A percentile compares a stretch with the other conserved stretches of the same genome.
Evolutionary conservation across 306 rosid genomes (phyloP).

Genomic region (Cicer chorassanicum): DNA sequence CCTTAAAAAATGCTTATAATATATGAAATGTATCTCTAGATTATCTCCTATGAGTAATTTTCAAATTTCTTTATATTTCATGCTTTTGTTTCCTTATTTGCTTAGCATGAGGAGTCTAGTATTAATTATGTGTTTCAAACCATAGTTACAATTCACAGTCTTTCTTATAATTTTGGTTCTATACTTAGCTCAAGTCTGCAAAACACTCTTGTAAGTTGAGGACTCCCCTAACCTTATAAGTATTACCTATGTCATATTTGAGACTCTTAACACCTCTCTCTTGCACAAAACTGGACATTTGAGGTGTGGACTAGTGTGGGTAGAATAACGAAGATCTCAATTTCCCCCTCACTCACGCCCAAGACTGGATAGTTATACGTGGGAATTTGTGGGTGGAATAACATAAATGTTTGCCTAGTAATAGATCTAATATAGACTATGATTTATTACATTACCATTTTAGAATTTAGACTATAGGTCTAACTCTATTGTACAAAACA

Average conservation of each 20-base stretch:
- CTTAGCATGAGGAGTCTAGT: neutral
- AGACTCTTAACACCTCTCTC: neutral
- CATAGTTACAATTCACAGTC: neutral
- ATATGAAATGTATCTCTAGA: neutral
- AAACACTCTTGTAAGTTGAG: neutral
- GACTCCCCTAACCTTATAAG: neutral
- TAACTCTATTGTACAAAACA: no score
- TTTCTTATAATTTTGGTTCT: neutral
- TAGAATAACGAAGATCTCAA: neutral
- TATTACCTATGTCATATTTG: neutral
- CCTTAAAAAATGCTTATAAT: neutral
- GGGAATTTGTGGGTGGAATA: neutral
- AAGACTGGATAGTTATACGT: neutral
- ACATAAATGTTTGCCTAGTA: neutral
- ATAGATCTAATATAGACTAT: no score
- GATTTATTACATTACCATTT: no score
- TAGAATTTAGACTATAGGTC: no score
- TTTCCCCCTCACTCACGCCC: neutral
- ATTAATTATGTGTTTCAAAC: neutral
- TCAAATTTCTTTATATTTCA: neutral
- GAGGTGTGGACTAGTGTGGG: neutral
- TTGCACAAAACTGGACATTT: neutral
- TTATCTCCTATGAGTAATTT: neutral
- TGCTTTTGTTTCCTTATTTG: neutral
- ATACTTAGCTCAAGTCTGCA: neutral